Base-by-base conservation (phyloP, 2,329 filamentous ascomycete genomes). In the Pestalotiopsis sp. region DNA sequence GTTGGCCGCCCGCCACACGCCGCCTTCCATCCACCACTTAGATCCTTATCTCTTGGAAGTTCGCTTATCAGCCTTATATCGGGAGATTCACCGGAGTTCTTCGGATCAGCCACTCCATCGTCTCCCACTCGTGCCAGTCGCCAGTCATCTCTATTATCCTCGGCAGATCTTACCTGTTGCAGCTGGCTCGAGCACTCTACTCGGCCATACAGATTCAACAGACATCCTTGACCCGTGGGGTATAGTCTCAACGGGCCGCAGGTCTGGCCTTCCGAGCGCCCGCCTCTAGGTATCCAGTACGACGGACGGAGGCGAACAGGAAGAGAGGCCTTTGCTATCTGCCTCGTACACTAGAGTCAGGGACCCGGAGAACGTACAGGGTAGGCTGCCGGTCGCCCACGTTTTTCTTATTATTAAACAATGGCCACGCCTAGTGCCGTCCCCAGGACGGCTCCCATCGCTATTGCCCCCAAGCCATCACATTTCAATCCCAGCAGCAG, bases 391-490 rank as follows among this genome's bases (percentile, higher is more conserved):
- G 20, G 41, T 45, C 64, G 41, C 64, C 52, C 64, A 60, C 64
- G 52, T 60, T 64, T 62, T 58, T 45, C 17, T 52, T 36, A 36
- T 52, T 59, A 59, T 64, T 60, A 72, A 76, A 77, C 80, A 36
- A 89, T 89, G 85, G 85, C 87, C 74, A 85, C 83, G 74, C 82
- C 86, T 73, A 82, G 80, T 75, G 80, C 84, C 75, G 82, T 90
- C 77, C 83, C 85, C 72, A 83, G 89, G 79, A 90, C 88, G 81
- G 87, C 87, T 77, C 89, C 89, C 74, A 91, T 91, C 78, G 86
- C 88, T 78, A 91, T 91, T 78, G 88, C 89, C 71, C 87, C 88
- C 73, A 89, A 90, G 78, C 87, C 86, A 70, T 82, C 85, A 70
- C 82, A 80, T 73, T 80, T 77, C 72, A 82, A 77, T 71, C 79